Percentiles rank a stretch among this genome's conserved stretches.
Conservation (phyloP, 1,284 basidiomycete genomes). For the Sphagnurus paluster region DNA sequence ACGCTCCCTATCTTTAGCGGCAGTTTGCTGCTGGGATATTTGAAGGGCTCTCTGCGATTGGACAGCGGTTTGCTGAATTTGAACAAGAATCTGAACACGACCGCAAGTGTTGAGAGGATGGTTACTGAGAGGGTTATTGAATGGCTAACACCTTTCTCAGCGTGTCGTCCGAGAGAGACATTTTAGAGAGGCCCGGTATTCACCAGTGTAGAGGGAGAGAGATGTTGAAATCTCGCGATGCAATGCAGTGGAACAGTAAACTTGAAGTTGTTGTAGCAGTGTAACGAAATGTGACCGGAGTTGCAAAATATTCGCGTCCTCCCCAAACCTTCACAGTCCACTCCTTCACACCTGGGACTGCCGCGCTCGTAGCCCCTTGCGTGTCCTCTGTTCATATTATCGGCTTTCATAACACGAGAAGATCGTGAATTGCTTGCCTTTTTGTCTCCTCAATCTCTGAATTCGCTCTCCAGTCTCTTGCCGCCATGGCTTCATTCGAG, state of each 20-base stretch:
- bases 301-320: slow-evolving; percentile 34
- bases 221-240: too few species aligned
- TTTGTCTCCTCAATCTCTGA: neutral
- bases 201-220: too few species aligned
- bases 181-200: slow-evolving; percentile 31
- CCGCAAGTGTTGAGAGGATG: slow-evolving; percentile 15
- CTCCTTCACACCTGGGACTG: neutral
- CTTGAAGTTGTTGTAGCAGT: neutral
- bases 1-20: slow-evolving; percentile 81
- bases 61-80: slow-evolving; percentile 86
- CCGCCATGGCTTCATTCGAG: slow-evolving; percentile 76
- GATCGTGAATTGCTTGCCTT: neutral
- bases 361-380: neutral
- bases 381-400: neutral
- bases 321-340: slow-evolving; percentile 5
- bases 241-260: too few species aligned
- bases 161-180: slow-evolving; percentile 86
- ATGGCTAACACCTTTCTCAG: slow-evolving; percentile 66
- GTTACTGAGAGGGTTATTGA: slow-evolving; percentile 17
- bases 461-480: neutral
- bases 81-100: slow-evolving; percentile 73
- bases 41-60: slow-evolving; percentile 78
- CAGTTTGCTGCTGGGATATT: slow-evolving; percentile 70
- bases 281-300: slow-evolving; percentile 25
- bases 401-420: too few species aligned